Base-by-base conservation (phyloP, 1,284 basidiomycete genomes). In the Fomitiporia mediterranea region DNA sequence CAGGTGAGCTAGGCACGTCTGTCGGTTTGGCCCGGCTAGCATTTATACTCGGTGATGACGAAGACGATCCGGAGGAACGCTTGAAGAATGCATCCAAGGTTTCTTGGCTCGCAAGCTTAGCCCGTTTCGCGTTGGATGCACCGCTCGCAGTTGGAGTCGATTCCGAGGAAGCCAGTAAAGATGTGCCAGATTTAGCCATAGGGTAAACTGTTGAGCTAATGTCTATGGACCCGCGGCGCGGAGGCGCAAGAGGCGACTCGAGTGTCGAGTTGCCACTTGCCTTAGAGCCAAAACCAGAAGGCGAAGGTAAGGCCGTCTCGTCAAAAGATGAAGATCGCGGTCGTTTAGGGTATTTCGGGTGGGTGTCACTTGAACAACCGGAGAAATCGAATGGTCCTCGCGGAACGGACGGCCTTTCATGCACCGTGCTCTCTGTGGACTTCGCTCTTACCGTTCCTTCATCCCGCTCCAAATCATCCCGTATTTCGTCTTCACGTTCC, bases 51-150 rank as follows among this genome's bases (percentile, higher is more conserved):
- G 34, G 43, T 28, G 43, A 4, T 23, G 8, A 13, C 23, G 21
- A 25, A 15, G 44, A 30, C n/a, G 7, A 25, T 28, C 25, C 7
- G 27, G 44, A 46, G n/a, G 44, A 35, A 13, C 43, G 50, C 34
- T 34, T n/a, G 44, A 57, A 57, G 50, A 57, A 57, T 17, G 37
- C 30, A 30, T 57, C 56, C 4, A 57, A 51, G 3, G 56, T 49
- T 9, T 23, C 51, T 19, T 51, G 50, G 7, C n/a, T 13, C 25
- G 15, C 50, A 15, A 39, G 34, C 8, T 37, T 30, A 38, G 37
- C 27, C 7, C 39, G 37, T 19, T 51, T 38, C 5, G 37, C 21
- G 23, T 51, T 51, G 15, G 50, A 28, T 13, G 15, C 19, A 15
- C 37, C 25, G 17, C 23, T 40, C 17, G 15, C 15, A 27, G 17